Base-by-base conservation (phyloP, 1,284 basidiomycete species). In the Porogramme epimiltina region DNA sequence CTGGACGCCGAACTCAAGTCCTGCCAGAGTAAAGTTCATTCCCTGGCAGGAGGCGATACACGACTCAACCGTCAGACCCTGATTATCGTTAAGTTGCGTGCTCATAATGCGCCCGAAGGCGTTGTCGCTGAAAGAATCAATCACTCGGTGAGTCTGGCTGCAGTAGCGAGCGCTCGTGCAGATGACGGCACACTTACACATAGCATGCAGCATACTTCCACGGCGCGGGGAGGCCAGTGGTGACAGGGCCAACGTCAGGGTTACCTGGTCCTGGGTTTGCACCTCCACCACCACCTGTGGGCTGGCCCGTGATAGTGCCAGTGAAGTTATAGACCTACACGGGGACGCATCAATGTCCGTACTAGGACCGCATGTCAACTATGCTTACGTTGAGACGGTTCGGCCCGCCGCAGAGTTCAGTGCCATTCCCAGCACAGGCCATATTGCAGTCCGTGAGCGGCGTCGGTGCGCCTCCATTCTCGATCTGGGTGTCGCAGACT, bases 391-490 rank as follows among this genome's bases (percentile, higher is more conserved):
- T 72, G 6, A 73, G 62, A 18, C 69, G 61, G 38, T 68, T 65
- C 3, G 87, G 79, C 26, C 87, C 89, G 38, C 89, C 87, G 60
- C 89, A 90, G 49, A 80, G 80, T 61, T 87, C 78, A 2, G 73
- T 71, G 42, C 71, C 71, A 56, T 86, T 82, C 4, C 85, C 86
- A 2, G 69, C 68, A 60, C 86, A 89, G 5, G 75, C 62, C 87
- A 89, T 88, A 55, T 74, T 77, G 62, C 87, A 89, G 40, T 79
- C 78, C 2, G 71, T 63, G 11, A 74, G 65, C 2, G 78, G 59
- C 0, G 75, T 73, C 0, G 74, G 68, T 18, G 72, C 76, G 22
- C 80, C 80, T 6, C 72, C 78, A 55, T 77, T 73, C 22, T 58
- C 58, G 43, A 88, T 71, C 13, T 69, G 54, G 3, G 70, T 69